Conservation (phyloP, 345 rosid genomes). For the Salix dunnii region DNA sequence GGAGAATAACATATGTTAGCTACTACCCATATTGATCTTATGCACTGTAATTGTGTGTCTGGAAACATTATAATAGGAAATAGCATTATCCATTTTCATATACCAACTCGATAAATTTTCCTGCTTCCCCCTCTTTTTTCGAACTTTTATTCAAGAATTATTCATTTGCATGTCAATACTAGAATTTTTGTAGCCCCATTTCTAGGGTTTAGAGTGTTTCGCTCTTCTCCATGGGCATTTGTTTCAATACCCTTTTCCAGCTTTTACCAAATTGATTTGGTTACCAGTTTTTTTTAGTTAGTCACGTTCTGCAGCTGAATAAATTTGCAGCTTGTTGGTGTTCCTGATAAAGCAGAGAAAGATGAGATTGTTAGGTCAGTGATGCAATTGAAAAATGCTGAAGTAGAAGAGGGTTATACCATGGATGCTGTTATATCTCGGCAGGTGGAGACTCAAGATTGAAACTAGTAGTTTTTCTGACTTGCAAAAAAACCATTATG, state of each 20-base stretch:
- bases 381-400: constrained; percentile 63
- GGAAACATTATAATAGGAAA: no score
- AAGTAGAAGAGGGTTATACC: constrained; percentile 87
- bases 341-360: constrained; percentile 72
- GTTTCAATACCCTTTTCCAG: neutral
- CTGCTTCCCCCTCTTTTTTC: no score
- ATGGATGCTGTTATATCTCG: constrained; percentile 66
- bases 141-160: no score
- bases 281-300: neutral
- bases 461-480: neutral
- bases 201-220: neutral
- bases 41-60: no score
- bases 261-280: neutral
- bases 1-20: no score
- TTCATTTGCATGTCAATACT: neutral
- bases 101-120: no score
- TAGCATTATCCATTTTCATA: no score
- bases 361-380: constrained; percentile 90
- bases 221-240: neutral
- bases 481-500: neutral
- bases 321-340: constrained; percentile 66
- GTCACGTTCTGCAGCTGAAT: constrained; percentile 8
- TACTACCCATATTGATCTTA: no score
- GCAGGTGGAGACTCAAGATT: constrained; percentile 48
- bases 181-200: neutral